Evolutionary conservation across 176 grass and related monocot genomes (phyloP).

Genomic region (Oryza australiensis): DNA sequence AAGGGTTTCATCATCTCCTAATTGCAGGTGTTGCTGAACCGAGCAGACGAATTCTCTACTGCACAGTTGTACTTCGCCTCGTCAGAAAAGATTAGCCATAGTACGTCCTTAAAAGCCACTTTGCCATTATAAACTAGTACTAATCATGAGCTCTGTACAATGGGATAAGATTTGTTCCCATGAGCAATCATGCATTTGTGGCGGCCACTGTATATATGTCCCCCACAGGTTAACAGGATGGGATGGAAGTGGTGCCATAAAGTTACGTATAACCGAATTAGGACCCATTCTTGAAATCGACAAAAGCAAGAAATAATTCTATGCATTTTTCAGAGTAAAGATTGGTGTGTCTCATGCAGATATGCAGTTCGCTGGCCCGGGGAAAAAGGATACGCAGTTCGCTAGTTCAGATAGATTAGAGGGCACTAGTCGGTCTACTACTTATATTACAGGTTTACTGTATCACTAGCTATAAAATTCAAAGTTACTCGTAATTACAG

Average conservation of each 20-base stretch:
- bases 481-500: not conserved
- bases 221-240: not conserved
- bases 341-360: not conserved
- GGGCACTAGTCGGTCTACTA: not conserved
- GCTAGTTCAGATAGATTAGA: not conserved
- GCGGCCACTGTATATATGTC: not conserved
- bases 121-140: not conserved
- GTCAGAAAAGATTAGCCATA: not conserved
- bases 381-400: not conserved
- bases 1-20: constrained; percentile 3
- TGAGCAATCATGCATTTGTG: constrained; percentile 34
- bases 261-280: not conserved
- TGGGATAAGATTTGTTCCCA: constrained; percentile 20
- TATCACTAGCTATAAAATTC: not conserved
- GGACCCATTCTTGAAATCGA: not conserved
- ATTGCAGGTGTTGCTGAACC: not conserved
- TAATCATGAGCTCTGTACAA: constrained; percentile 33
- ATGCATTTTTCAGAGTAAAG: not conserved
- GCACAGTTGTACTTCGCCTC: not conserved
- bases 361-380: not conserved
- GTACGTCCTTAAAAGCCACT: constrained; percentile 17
- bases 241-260: not conserved
- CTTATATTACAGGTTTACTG: not conserved
- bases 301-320: not conserved
- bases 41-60: constrained; percentile 10